phyloP scores from a whole-genome alignment of 352 stramenopile genomes.

The Phytophthora pistaciae region DNA sequence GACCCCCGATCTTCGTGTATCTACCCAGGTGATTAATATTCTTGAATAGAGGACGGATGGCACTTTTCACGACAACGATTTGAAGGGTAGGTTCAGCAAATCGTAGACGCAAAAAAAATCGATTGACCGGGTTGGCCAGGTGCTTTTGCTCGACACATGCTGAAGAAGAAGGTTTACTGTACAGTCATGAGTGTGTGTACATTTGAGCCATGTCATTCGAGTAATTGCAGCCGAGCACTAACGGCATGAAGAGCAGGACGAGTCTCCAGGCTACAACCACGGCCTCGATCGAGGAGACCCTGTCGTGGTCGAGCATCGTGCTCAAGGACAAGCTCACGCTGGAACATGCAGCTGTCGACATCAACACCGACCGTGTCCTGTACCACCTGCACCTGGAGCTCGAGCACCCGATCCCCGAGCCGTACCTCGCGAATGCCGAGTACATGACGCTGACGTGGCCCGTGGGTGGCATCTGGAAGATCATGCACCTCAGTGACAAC shows the following conservation, averaged over 20 bases:
- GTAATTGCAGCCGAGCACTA: background rate
- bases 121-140: background rate
- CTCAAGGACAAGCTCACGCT: slow-evolving; percentile 48
- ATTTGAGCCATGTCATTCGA: slow-evolving; percentile 17
- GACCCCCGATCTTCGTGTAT: background rate
- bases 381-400: slow-evolving; percentile 60
- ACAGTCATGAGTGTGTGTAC: background rate
- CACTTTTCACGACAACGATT: background rate
- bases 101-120: background rate
- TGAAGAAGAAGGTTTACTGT: background rate
- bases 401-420: slow-evolving; percentile 41
- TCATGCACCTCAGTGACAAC: slow-evolving; percentile 39
- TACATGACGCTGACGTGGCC: slow-evolving; percentile 61
- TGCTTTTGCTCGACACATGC: slow-evolving; percentile 1
- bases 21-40: too few relatives aligned
- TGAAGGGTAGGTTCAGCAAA: background rate
- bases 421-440: slow-evolving; percentile 42
- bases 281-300: slow-evolving; percentile 38
- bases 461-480: slow-evolving; percentile 64
- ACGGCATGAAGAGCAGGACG: slow-evolving; percentile 20
- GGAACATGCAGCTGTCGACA: slow-evolving; percentile 59
- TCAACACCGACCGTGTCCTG: slow-evolving; percentile 51
- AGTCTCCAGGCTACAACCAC: slow-evolving; percentile 25
- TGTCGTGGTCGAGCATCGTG: slow-evolving; percentile 57
- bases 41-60: background rate